Conservation (phyloP, 768 basidiomycete species). For the Tricholoma hemisulphureum region DNA sequence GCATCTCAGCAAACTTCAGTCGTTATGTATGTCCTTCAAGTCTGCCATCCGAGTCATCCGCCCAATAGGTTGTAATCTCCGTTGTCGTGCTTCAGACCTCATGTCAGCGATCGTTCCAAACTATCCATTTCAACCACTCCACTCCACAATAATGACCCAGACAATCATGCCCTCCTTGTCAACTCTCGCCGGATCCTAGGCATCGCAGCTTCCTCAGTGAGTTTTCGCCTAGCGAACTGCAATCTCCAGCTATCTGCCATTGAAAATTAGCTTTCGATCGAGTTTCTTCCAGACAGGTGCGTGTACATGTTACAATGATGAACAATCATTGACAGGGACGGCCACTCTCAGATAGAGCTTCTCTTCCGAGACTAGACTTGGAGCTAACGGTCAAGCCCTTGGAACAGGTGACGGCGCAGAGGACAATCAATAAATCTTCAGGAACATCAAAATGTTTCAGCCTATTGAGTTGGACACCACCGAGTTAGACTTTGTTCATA, state of each 20-base stretch:
- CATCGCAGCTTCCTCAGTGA: background rate
- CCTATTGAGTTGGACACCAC: background rate
- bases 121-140: background rate
- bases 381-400: background rate
- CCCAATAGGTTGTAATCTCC: background rate
- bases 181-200: background rate
- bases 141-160: too few species aligned
- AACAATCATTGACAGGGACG: background rate
- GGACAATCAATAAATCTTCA: too few species aligned
- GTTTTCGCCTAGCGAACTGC: background rate
- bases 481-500: background rate
- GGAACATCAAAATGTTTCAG: background rate
- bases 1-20: background rate
- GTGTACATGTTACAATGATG: background rate
- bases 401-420: background rate
- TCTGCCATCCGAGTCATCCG: background rate
- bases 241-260: background rate
- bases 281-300: background rate
- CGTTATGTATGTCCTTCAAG: background rate
- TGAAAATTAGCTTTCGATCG: background rate
- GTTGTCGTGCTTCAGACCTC: background rate
- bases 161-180: background rate
- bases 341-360: background rate
- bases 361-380: background rate
- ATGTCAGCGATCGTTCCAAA: background rate